Percentiles rank a stretch among this genome's conserved stretches.
Conservation (phyloP, 495 filamentous ascomycete genomes). For the Eremomyces bilateralis region DNA sequence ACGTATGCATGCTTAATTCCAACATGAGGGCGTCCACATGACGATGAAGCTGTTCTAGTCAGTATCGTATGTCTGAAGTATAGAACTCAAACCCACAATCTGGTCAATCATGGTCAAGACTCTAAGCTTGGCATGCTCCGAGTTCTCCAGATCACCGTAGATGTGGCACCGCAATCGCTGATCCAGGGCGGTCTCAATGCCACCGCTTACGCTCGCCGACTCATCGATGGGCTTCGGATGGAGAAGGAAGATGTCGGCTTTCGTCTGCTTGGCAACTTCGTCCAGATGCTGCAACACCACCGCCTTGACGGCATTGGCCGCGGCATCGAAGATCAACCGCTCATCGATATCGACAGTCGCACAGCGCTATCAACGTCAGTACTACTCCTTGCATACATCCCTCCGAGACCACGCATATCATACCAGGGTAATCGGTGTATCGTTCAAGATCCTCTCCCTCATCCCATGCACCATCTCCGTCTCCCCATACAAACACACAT, state of each 20-base stretch:
- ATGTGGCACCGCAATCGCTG: constrained; percentile 77
- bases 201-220: constrained; percentile 38
- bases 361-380: constrained; percentile 39
- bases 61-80: too few relatives aligned
- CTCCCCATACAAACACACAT: constrained; percentile 72
- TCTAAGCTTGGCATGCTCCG: constrained; percentile 89
- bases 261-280: constrained; percentile 60
- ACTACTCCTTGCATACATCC: not conserved
- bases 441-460: constrained; percentile 63
- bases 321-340: constrained; percentile 56
- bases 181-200: constrained; percentile 45
- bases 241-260: constrained; percentile 87
- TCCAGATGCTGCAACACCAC: constrained; percentile 71
- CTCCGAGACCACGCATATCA: constrained; percentile 14
- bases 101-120: constrained; percentile 94
- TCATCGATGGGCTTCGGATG: constrained; percentile 45
- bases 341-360: constrained; percentile 83
- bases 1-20: constrained; percentile 68
- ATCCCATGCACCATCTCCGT: constrained; percentile 66
- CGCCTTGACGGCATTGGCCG: constrained; percentile 38
- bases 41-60: constrained; percentile 51
- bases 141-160: constrained; percentile 85
- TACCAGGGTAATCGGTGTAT: constrained; percentile 75
- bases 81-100: constrained; percentile 48
- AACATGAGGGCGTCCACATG: constrained; percentile 62